Base-by-base conservation (phyloP, 2,329 filamentous ascomycete species). In the Boeremia exigua region DNA sequence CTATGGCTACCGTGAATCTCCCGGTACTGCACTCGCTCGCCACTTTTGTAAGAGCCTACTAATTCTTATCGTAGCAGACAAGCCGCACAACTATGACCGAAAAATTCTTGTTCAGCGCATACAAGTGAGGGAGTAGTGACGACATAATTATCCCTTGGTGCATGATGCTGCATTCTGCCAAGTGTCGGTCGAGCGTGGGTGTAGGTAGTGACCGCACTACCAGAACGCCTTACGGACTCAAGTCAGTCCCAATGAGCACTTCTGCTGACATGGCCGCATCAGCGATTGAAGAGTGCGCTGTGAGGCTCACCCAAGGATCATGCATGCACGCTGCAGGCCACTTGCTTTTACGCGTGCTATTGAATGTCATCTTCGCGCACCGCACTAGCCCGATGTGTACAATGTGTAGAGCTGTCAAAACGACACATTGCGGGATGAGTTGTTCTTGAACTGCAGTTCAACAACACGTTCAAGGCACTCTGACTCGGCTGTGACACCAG, bases 311-410 rank as follows among this genome's bases (percentile, higher is more conserved):
- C 34, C 34, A 34, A n/a, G 38, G 45, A 44, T 44, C 19, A 48
- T 49, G 45, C 52, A 49, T 30, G 46, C 45, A 49, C 27, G 46
- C 46, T 30, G 46, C 46, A 46, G 40, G 40, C 33, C 38, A 44
- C 15, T 46, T 50, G 40, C 46, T 46, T 55, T 36, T 50, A 36
- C 46, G 38, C 36, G 45, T 48, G 39, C 39, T 49, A 39, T 49
- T 14, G 40, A 49, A 36, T 46, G 36, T 50, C 52, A 55, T 40
- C 15, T 50, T 34, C 14, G 17, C 37, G 29, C 52, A 17, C 6
- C 29, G 15, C 40, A 28, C 46, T 55, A 50, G 32, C 34, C 34
- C 15, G 5, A 28, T 45, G 1, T n/a, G 14, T 25, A 2, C 39
- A 7, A 9, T 39, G n/a, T 47, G 36, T 45, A 44, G 30, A 56